These are phyloP conservation scores for Trichoderma arundinaceum DNA, from an alignment of 2,329 filamentous ascomycete genomes.

Conservation along the genomic window DNA sequence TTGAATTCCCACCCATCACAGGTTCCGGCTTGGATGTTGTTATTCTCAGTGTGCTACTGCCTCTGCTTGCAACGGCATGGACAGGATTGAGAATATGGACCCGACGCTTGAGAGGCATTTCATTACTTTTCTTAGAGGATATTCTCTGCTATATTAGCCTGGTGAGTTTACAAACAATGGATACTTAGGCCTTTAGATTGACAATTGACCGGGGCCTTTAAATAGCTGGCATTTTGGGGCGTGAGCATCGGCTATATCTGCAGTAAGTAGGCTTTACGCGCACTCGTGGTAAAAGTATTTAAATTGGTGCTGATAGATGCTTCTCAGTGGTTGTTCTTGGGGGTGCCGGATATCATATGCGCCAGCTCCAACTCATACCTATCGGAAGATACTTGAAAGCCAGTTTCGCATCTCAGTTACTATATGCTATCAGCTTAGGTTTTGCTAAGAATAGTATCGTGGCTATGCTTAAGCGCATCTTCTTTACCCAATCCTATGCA, in stretches of 20 bases:
- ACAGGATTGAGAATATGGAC: conserved; percentile 34
- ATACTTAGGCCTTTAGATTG: too few relatives aligned
- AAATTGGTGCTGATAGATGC: neutral
- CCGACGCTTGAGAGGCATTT: conserved; percentile 31
- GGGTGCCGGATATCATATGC: conserved; percentile 34
- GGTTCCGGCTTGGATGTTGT: conserved; percentile 30
- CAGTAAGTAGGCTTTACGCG: conserved; percentile 31
- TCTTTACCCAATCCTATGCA: conserved; percentile 33
- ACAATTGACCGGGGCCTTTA: too few relatives aligned
- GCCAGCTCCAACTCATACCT: conserved; percentile 29
- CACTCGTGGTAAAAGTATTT: neutral
- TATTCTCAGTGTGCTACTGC: conserved; percentile 32
- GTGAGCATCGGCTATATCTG: conserved; percentile 32
- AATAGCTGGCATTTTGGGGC: conserved; percentile 33
- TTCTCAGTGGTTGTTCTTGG: conserved; percentile 34
- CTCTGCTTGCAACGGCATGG: conserved; percentile 33
- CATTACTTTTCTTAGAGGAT: conserved; percentile 31
- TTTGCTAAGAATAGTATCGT: conserved; percentile 36
- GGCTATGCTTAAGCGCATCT: conserved; percentile 36
- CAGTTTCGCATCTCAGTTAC: conserved; percentile 33
- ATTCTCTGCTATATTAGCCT: conserved; percentile 33
- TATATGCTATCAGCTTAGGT: conserved; percentile 35
- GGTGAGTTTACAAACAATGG: conserved; percentile 18
- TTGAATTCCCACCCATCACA: conserved; percentile 30
- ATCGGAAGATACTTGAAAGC: conserved; percentile 31